phyloP scores from a whole-genome alignment of 768 basidiomycete species.

The Suillus cothurnatus region DNA sequence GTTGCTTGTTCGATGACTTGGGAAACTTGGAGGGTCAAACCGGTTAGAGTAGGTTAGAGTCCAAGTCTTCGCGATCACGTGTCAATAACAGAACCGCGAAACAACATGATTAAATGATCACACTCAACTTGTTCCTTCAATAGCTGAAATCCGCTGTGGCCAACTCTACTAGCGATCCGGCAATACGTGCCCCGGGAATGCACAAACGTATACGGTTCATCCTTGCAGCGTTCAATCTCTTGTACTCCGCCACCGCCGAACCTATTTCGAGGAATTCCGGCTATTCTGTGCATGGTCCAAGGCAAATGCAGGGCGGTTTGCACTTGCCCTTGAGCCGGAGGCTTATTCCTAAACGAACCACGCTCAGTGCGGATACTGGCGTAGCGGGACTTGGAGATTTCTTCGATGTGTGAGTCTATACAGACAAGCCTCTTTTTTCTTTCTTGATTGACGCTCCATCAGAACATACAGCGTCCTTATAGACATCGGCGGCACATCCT shows the following conservation, averaged over 20 bases:
- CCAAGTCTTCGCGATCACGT: background rate
- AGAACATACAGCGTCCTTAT: conserved; percentile 69
- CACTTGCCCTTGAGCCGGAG: conserved; percentile 27
- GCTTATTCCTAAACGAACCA: background rate
- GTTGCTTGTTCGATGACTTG: background rate
- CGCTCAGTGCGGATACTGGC: conserved; percentile 30
- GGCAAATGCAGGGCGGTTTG: conserved; percentile 21
- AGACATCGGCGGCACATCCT: conserved; percentile 51
- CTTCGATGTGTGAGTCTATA: conserved; percentile 55
- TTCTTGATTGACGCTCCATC: conserved; percentile 1
- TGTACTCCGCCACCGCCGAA: background rate
- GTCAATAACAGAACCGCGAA: background rate
- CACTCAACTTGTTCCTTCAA: background rate
- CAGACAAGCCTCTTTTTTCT: conserved; percentile 8
- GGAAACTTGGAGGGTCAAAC: background rate
- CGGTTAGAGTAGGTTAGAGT: no score
- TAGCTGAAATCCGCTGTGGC: background rate
- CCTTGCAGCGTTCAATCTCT: background rate
- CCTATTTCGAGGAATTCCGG: background rate
- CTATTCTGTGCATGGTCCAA: background rate
- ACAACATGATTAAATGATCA: no score
- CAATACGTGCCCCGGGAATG: background rate
- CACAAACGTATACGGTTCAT: background rate
- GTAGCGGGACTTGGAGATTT: conserved; percentile 59
- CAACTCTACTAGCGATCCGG: background rate